These are phyloP conservation scores for Xylariaceae sp. DNA, from an alignment of 2,329 filamentous ascomycete species.

Conservation along the genomic window DNA sequence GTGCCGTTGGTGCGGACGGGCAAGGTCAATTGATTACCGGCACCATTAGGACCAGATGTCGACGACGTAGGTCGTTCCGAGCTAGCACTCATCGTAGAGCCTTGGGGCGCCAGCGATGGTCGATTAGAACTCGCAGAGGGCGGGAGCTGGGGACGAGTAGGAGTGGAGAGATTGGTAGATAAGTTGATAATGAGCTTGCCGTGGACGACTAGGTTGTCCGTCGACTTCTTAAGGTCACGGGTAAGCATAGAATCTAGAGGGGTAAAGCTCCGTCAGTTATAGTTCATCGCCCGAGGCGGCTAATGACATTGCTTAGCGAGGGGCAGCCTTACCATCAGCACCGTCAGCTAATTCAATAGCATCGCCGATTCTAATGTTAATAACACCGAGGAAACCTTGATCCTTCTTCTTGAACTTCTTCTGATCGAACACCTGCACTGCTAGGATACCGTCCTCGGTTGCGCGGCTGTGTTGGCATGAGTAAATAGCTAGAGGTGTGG, in stretches of 20 bases:
- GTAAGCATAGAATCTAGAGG: slow-evolving; percentile 94
- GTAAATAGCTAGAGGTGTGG: slow-evolving; percentile 19
- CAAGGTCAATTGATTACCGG: slow-evolving; percentile 36
- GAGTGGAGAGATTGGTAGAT: slow-evolving; percentile 79
- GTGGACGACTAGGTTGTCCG: slow-evolving; percentile 95
- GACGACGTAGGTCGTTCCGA: slow-evolving; percentile 53
- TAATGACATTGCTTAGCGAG: too few relatives aligned
- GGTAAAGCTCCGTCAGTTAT: slow-evolving; percentile 19
- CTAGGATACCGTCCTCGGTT: slow-evolving; percentile 92
- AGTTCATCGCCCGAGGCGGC: too few relatives aligned
- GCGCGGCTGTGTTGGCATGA: slow-evolving; percentile 61
- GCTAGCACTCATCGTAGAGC: slow-evolving; percentile 45
- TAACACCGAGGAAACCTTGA: slow-evolving; percentile 95
- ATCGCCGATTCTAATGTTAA: slow-evolving; percentile 94
- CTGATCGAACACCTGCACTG: slow-evolving; percentile 98
- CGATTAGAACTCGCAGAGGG: slow-evolving; percentile 42
- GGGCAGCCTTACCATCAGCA: slow-evolving; percentile 68
- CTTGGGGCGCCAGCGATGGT: slow-evolving; percentile 44
- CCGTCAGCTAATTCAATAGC: slow-evolving; percentile 87
- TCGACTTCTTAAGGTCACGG: slow-evolving; percentile 93
- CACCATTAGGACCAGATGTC: slow-evolving; percentile 48
- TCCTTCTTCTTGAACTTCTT: slow-evolving; percentile 99
- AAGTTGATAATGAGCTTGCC: slow-evolving; percentile 96
- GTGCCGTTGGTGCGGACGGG: slow-evolving; percentile 49
- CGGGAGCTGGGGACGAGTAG: slow-evolving; percentile 51